phyloP scores from a whole-genome alignment of 2,329 filamentous ascomycete genomes.

The Phaeophleospora eucalypticola region DNA sequence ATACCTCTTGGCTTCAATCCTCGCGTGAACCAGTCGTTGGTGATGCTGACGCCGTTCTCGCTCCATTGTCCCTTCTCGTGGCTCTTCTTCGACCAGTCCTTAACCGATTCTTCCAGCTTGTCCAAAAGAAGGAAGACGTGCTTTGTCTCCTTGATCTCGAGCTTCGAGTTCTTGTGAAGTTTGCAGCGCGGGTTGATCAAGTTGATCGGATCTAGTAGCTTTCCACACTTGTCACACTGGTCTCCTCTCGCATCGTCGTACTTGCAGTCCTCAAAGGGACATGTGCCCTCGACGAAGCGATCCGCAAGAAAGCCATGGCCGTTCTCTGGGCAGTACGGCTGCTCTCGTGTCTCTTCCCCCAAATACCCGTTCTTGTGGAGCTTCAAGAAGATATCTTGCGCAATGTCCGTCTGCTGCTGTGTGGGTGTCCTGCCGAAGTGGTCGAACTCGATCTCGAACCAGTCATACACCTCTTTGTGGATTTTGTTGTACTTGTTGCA shows the following conservation, averaged over 20 bases:
- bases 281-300: slow-evolving; percentile 77
- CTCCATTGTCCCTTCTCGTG: slow-evolving; percentile 74
- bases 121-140: slow-evolving; percentile 88
- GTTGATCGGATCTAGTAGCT: slow-evolving; percentile 47
- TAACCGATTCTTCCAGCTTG: slow-evolving; percentile 71
- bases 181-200: slow-evolving; percentile 87
- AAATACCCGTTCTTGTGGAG: slow-evolving; percentile 86
- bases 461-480: slow-evolving; percentile 87
- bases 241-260: slow-evolving; percentile 52
- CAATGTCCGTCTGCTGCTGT: slow-evolving; percentile 81
- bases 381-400: slow-evolving; percentile 83
- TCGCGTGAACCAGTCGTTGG: slow-evolving; percentile 75
- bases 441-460: slow-evolving; percentile 94
- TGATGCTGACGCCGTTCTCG: slow-evolving; percentile 70
- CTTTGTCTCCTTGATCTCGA: slow-evolving; percentile 76
- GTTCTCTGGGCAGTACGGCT: slow-evolving; percentile 76
- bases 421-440: slow-evolving; percentile 93
- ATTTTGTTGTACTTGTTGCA: slow-evolving; percentile 91
- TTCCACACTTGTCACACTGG: slow-evolving; percentile 52
- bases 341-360: slow-evolving; percentile 78
- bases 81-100: slow-evolving; percentile 71
- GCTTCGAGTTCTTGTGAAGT: slow-evolving; percentile 71
- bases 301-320: slow-evolving; percentile 67
- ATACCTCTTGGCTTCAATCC: slow-evolving; percentile 84
- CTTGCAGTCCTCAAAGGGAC: slow-evolving; percentile 57